Base-by-base conservation (phyloP, 2,329 filamentous ascomycete genomes). In the Cladosporium sp. region DNA sequence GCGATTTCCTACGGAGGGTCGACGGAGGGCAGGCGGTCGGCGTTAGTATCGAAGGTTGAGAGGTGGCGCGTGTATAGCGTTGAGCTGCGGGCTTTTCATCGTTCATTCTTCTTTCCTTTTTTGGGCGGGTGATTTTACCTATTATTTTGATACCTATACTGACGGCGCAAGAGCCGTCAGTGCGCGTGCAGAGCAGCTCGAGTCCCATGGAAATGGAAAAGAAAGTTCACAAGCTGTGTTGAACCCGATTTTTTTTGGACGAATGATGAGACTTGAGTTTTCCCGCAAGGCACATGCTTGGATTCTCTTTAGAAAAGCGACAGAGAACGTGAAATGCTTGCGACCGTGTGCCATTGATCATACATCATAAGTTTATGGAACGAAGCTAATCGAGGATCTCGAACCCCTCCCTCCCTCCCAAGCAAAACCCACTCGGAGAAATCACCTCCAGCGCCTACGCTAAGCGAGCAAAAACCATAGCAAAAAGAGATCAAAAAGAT, bases 1-100 rank as follows among this genome's bases (percentile, higher is more conserved):
- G 90, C 71, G 87, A 93, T 62, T 96, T 96, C 75, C 80, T 96
- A 65, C 86, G 90, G 34, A 90, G 91, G 65, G 91, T 96, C 2
- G 92, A 93, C 73, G 88, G 86, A 18, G 59, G 64, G 21, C 44
- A 51, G 59, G 59, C 21, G 4, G 59, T 62, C 21, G 52, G 52
- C 18, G 52, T 34, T 10, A 30, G 51, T 11, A 54, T 55, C 11
- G 52, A 55, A 10, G 18, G 52, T 18, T 55, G 30, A 55, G 52
- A 10, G 18, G 7, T 55, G 32, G 51, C 28, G 30, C 10, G 26
- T 55, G 30, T 55, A 55, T 32, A 34, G 52, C 8, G 18, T 18
- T 21, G 52, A n/a, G 30, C 52, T 32, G 10, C 30, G 30, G 14
- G 15, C 51, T 32, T 32, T 32, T 10, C n/a, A n/a, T 21, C 18